Evolutionary conservation across 352 stramenopile species (phyloP).

Genomic region (Elongisporangium anandrum): DNA sequence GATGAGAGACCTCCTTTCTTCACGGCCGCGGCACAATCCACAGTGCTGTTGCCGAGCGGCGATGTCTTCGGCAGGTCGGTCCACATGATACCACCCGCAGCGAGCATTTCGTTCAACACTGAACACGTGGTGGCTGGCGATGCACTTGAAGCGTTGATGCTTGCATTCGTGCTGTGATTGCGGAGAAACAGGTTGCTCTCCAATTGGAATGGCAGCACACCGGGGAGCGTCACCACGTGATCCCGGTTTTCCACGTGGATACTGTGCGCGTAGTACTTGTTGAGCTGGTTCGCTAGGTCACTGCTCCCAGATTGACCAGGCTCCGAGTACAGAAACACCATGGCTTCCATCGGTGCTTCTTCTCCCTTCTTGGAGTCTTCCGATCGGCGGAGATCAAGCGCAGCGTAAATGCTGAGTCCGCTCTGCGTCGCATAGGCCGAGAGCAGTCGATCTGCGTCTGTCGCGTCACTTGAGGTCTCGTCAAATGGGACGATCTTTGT

Average conservation of each 20-base stretch:
- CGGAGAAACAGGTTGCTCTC: conserved; percentile 48
- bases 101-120: conserved; percentile 46
- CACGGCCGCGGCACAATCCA: conserved; percentile 22
- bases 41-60: conserved; percentile 21
- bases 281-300: conserved; percentile 22
- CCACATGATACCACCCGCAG: conserved; percentile 31
- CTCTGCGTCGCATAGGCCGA: conserved; percentile 29
- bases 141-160: conserved; percentile 5
- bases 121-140: conserved; percentile 22
- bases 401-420: conserved; percentile 36
- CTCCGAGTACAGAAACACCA: conserved; percentile 25
- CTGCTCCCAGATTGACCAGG: background rate
- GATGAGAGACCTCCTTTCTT: conserved; percentile 15
- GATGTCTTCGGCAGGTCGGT: conserved; percentile 31
- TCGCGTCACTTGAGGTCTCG: conserved; percentile 3
- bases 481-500: conserved; percentile 50
- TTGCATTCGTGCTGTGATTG: conserved; percentile 6
- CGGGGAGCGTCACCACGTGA: conserved; percentile 25
- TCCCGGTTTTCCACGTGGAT: conserved; percentile 5
- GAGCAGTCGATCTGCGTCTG: conserved; percentile 30
- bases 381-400: conserved; percentile 40
- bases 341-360: conserved; percentile 22
- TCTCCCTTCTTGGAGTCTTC: conserved; percentile 1
- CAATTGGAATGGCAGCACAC: conserved; percentile 52
- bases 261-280: conserved; percentile 26